phyloP scores from a whole-genome alignment of 768 basidiomycete species.

The Thelephora aurantiotincta region DNA sequence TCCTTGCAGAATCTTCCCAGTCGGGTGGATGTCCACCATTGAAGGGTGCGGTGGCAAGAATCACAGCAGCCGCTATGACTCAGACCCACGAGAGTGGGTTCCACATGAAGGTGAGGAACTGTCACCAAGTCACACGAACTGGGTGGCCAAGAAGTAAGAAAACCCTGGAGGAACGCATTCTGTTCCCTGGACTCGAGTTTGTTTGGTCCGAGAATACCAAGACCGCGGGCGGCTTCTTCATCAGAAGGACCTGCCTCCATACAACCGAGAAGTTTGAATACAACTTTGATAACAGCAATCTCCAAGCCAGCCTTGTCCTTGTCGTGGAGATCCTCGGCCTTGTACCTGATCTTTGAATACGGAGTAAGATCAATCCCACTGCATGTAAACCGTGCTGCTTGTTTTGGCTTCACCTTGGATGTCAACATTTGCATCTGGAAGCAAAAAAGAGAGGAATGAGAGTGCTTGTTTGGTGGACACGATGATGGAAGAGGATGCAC shows the following conservation, averaged over 20 bases:
- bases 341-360: slow-evolving; percentile 64
- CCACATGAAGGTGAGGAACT: slow-evolving; percentile 99
- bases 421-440: too few relatives aligned
- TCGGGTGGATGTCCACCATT: slow-evolving; percentile 89
- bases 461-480: too few relatives aligned
- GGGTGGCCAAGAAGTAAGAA: slow-evolving; percentile 1
- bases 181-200: slow-evolving; percentile 86
- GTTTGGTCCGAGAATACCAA: slow-evolving; percentile 92
- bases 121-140: background rate
- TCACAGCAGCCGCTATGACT: slow-evolving; percentile 96
- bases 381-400: too few relatives aligned
- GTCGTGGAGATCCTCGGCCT: slow-evolving; percentile 89
- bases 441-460: too few relatives aligned
- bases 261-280: slow-evolving; percentile 92
- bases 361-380: too few relatives aligned
- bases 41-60: slow-evolving; percentile 89
- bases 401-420: too few relatives aligned
- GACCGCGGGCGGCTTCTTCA: slow-evolving; percentile 71
- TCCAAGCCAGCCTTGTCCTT: slow-evolving; percentile 99
- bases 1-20: slow-evolving; percentile 98
- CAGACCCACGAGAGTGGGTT: slow-evolving; percentile 99
- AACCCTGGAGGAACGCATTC: slow-evolving; percentile 73
- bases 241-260: slow-evolving; percentile 60
- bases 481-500: too few relatives aligned
- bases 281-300: slow-evolving; percentile 91